These are phyloP conservation scores for Phytophthora pseudosyringae DNA, from an alignment of 352 stramenopile species.

Conservation along the genomic window DNA sequence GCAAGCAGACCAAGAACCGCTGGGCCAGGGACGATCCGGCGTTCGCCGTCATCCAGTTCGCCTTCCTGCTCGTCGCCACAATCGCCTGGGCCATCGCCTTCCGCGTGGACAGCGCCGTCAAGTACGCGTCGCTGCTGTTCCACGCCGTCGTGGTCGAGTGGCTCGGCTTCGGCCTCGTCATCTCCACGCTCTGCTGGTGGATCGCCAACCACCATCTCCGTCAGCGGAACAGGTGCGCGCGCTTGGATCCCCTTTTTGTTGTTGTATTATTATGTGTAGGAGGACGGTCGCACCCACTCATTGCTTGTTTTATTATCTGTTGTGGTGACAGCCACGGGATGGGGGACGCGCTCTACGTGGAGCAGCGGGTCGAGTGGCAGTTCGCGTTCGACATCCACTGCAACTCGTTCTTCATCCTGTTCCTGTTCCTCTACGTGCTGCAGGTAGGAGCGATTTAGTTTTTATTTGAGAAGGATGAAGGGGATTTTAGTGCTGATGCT, in stretches of 20 bases:
- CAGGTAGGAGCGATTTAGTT: slow-evolving; percentile 52
- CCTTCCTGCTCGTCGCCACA: slow-evolving; percentile 90
- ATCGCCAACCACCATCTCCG: slow-evolving; percentile 76
- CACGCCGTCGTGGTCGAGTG: slow-evolving; percentile 85
- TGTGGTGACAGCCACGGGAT: slow-evolving; percentile 57
- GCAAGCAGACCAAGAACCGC: slow-evolving; percentile 98
- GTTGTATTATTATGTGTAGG: not conserved
- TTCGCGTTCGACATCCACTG: slow-evolving; percentile 99
- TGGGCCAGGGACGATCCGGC: slow-evolving; percentile 98
- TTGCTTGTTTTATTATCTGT: slow-evolving; percentile 1
- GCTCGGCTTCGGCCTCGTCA: slow-evolving; percentile 75
- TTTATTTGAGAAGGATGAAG: slow-evolving; percentile 4
- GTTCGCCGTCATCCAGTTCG: slow-evolving; percentile 96
- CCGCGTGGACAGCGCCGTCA: slow-evolving; percentile 53
- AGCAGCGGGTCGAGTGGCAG: slow-evolving; percentile 98
- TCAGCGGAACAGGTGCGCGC: slow-evolving; percentile 56
- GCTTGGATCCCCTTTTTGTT: slow-evolving; percentile 7
- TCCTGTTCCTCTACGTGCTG: slow-evolving; percentile 95
- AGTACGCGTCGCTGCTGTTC: slow-evolving; percentile 73
- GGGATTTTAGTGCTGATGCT: slow-evolving; percentile 3
- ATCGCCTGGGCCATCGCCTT: slow-evolving; percentile 86
- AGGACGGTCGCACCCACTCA: not conserved
- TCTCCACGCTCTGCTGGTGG: slow-evolving; percentile 78
- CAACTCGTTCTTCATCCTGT: slow-evolving; percentile 98
- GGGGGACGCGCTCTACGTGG: slow-evolving; percentile 88